A percentile compares a stretch with the other conserved stretches of the same genome.
Evolutionary conservation across 1,284 basidiomycete genomes (phyloP).

Genomic region (Heterobasidion annosum): DNA sequence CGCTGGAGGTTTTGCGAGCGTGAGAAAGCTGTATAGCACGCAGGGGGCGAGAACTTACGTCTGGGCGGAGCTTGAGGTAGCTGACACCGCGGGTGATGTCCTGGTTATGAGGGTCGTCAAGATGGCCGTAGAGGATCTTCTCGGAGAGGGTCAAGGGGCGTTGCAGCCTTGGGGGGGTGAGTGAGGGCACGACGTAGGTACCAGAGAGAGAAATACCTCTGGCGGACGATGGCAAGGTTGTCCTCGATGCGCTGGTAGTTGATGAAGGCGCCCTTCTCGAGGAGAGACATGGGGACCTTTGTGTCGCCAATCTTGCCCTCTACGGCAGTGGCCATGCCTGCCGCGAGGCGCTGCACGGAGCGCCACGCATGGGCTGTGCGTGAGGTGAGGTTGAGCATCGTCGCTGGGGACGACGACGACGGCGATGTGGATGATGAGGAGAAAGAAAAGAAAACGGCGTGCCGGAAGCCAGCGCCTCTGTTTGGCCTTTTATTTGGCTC

Average conservation of each 20-base stretch:
- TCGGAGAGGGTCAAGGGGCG: slow-evolving; percentile 95
- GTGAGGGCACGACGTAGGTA: slow-evolving; percentile 1
- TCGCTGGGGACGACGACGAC: slow-evolving; percentile 22
- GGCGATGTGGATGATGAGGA: slow-evolving; percentile 8
- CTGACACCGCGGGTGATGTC: slow-evolving; percentile 84
- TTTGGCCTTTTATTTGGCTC: background rate
- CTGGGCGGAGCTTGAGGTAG: slow-evolving; percentile 94
- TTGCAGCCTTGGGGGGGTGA: slow-evolving; percentile 52
- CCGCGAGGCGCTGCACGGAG: slow-evolving; percentile 49
- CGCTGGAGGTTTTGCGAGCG: slow-evolving; percentile 45
- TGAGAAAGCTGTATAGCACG: slow-evolving; percentile 3
- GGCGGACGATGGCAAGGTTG: slow-evolving; percentile 80
- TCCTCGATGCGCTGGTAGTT: slow-evolving; percentile 98
- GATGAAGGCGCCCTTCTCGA: slow-evolving; percentile 84
- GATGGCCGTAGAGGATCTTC: slow-evolving; percentile 98
- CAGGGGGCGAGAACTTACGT: slow-evolving; percentile 48
- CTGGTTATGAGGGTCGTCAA: slow-evolving; percentile 88
- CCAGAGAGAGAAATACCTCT: slow-evolving; percentile 38
- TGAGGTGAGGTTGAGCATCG: slow-evolving; percentile 65
- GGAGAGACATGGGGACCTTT: slow-evolving; percentile 87
- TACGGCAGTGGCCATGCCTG: slow-evolving; percentile 73
- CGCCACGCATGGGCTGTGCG: slow-evolving; percentile 52
- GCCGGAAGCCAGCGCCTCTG: background rate
- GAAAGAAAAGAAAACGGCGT: background rate
- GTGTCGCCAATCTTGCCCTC: slow-evolving; percentile 77